These are phyloP conservation scores for Rhodotorula kratochvilovae DNA, from an alignment of 768 basidiomycete genomes.

Conservation along the genomic window DNA sequence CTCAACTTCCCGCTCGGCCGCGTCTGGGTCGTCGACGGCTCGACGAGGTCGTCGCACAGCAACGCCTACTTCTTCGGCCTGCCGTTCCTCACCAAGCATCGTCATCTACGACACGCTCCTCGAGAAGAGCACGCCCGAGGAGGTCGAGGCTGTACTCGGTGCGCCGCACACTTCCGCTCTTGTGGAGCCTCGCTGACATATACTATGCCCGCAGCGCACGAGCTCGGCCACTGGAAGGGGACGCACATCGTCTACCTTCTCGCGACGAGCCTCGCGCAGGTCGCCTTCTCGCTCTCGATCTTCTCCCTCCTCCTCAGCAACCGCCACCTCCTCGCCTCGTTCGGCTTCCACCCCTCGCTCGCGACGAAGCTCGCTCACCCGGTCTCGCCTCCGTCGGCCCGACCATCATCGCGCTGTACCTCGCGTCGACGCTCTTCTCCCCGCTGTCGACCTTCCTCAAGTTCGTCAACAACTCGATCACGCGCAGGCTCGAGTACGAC, in stretches of 20 bases:
- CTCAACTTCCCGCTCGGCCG: conserved; percentile 91
- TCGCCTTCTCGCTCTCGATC: conserved; percentile 55
- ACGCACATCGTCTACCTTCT: conserved; percentile 55
- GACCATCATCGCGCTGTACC: conserved; percentile 72
- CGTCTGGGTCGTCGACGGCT: conserved; percentile 94
- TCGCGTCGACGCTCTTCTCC: conserved; percentile 84
- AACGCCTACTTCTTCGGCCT: conserved; percentile 74
- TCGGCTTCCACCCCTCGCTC: conserved; percentile 61
- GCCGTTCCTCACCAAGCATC: conserved; percentile 59
- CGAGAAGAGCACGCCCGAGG: conserved; percentile 78
- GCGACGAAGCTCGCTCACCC: neutral
- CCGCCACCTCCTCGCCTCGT: conserved; percentile 69
- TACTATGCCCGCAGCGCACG: conserved; percentile 79
- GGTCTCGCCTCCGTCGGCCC: conserved; percentile 1
- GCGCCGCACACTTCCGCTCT: neutral
- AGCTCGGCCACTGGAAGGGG: conserved; percentile 94
- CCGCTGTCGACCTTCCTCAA: conserved; percentile 71
- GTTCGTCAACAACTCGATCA: conserved; percentile 73
- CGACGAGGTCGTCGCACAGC: conserved; percentile 33
- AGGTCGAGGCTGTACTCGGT: conserved; percentile 91
- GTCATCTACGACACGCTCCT: conserved; percentile 97
- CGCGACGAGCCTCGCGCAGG: conserved; percentile 16
- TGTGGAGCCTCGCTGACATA: too few species aligned
- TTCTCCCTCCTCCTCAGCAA: conserved; percentile 88
- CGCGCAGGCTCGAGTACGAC: conserved; percentile 83